A percentile compares a stretch with the other conserved stretches of the same genome.
These are phyloP conservation scores for Teratosphaeriaceae sp. DNA, from an alignment of 2,329 filamentous ascomycete species.

Conservation along the genomic window DNA sequence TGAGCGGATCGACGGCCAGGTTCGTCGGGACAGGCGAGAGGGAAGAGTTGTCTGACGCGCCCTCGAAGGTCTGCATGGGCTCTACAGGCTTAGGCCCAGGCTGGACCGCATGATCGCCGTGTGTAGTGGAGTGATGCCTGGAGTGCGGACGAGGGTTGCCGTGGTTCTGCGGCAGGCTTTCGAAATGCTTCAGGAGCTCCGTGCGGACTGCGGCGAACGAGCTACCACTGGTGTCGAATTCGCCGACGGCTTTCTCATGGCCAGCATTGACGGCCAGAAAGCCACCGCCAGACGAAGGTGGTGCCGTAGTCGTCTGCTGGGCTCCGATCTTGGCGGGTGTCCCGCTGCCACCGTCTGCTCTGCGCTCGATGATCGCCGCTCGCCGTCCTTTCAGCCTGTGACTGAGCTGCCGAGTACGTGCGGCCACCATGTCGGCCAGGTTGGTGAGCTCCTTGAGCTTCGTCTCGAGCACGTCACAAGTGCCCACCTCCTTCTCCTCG, in stretches of 20 bases:
- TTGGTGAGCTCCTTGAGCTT: slow-evolving; percentile 71
- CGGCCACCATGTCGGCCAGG: slow-evolving; percentile 66
- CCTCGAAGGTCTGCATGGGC: slow-evolving; percentile 7
- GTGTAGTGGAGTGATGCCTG: slow-evolving; percentile 17
- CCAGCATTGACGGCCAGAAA: slow-evolving; percentile 54
- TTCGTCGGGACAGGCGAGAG: slow-evolving; percentile 23
- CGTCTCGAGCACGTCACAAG: slow-evolving; percentile 75
- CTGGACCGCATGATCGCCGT: not conserved
- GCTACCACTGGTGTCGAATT: slow-evolving; percentile 21
- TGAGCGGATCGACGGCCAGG: slow-evolving; percentile 18
- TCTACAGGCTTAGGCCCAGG: not conserved
- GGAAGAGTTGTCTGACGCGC: slow-evolving; percentile 22
- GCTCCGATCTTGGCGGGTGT: slow-evolving; percentile 29
- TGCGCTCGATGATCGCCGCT: slow-evolving; percentile 60
- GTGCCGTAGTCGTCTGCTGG: slow-evolving; percentile 25
- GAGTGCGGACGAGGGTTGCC: slow-evolving; percentile 17
- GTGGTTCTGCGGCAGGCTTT: slow-evolving; percentile 50
- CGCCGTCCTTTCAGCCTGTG: slow-evolving; percentile 70
- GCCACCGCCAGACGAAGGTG: slow-evolving; percentile 29
- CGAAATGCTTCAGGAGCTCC: slow-evolving; percentile 58
- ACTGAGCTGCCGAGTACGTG: slow-evolving; percentile 69
- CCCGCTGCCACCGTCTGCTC: slow-evolving; percentile 37
- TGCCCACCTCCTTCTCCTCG: slow-evolving; percentile 77
- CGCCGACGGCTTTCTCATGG: slow-evolving; percentile 33
- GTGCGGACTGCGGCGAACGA: slow-evolving; percentile 50